Evolutionary conservation across 495 filamentous ascomycete species (phyloP), one percentile per base, ranked within the genome.

Genomic region (Parathielavia appendiculata): DNA sequence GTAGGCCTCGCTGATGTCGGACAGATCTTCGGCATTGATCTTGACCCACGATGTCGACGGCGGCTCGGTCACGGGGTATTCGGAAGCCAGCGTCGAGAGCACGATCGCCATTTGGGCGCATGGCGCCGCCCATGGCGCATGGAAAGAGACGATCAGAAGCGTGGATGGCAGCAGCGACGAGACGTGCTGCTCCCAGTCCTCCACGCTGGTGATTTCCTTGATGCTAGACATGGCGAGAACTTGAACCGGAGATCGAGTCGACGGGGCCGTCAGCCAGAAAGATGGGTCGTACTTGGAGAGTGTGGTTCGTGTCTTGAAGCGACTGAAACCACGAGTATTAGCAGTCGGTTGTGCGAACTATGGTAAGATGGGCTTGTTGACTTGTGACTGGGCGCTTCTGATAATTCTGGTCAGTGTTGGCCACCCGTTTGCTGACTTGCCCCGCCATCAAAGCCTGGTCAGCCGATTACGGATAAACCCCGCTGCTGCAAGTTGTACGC

Each of bases 111-210:
- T 96, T 73, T 96, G 91, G 54, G 87, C 81, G 77, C 93, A 97
- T 13, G 91, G 93, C 32, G 88, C 90, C n/a, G 95, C 93, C 93
- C 95, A 97, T 65, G 91, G 87, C 0, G 95, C 88, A 73, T 96
- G 86, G 77, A 97, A 97, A 70, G 91, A 96, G 64, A 96, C 81
- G 63, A 96, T 82, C 49, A 89, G 74, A 38, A 96, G 81, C 12
- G 87, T 79, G 7, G 84, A 78, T 5, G 84, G 63, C 0, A 88
- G 82, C 16, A 92, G 79, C 19, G 84, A 76, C 49, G 78, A 71
- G 55, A 89, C 69, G 68, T 87, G 78, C 36, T 79, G 63, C 39
- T 79, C 70, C 82, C 93, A 97, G 62, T 81, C 81, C 57, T 78
- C 73, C 58, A 87, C 83, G 54, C 77, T 80, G 48, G 76, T 79